These are phyloP conservation scores for Bisporella sp. DNA, from an alignment of 2,329 filamentous ascomycete species.

Conservation along the genomic window DNA sequence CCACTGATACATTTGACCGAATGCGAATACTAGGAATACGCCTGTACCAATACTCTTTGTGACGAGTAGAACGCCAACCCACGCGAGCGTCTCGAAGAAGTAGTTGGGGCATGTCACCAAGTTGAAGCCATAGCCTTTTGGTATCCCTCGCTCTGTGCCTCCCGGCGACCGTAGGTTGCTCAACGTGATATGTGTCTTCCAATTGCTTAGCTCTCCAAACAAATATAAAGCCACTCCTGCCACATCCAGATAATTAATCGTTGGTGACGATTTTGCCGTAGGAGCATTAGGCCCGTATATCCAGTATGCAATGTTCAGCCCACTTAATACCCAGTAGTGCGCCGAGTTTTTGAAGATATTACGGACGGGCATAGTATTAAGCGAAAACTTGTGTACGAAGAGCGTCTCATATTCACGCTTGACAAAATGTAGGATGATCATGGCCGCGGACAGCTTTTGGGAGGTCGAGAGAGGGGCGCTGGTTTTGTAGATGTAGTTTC, in stretches of 20 bases:
- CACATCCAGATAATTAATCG: constrained; percentile 45
- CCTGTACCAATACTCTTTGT: constrained; percentile 73
- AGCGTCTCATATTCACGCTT: constrained; percentile 95
- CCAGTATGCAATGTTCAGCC: constrained; percentile 74
- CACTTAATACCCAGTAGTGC: constrained; percentile 88
- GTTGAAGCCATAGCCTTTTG: constrained; percentile 74
- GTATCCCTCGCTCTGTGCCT: constrained; percentile 82
- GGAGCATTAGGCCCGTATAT: constrained; percentile 72
- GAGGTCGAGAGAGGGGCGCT: constrained; percentile 49
- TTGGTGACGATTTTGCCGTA: constrained; percentile 42
- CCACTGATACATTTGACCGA: constrained; percentile 78
- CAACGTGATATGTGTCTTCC: constrained; percentile 72
- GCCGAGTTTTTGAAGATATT: constrained; percentile 94
- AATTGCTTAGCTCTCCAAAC: constrained; percentile 75
- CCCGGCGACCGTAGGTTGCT: constrained; percentile 70
- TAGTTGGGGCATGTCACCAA: constrained; percentile 96
- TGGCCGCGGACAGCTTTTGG: constrained; percentile 66
- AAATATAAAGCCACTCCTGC: constrained; percentile 64
- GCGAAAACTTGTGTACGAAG: constrained; percentile 91
- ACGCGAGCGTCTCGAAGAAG: constrained; percentile 83
- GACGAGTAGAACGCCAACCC: constrained; percentile 75
- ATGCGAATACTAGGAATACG: constrained; percentile 68
- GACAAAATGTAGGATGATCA: constrained; percentile 77
- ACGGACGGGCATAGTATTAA: constrained; percentile 81
- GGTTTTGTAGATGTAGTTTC: constrained; percentile 53